phyloP scores from a whole-genome alignment of 768 basidiomycete species.

The Trametes sanguinea region DNA sequence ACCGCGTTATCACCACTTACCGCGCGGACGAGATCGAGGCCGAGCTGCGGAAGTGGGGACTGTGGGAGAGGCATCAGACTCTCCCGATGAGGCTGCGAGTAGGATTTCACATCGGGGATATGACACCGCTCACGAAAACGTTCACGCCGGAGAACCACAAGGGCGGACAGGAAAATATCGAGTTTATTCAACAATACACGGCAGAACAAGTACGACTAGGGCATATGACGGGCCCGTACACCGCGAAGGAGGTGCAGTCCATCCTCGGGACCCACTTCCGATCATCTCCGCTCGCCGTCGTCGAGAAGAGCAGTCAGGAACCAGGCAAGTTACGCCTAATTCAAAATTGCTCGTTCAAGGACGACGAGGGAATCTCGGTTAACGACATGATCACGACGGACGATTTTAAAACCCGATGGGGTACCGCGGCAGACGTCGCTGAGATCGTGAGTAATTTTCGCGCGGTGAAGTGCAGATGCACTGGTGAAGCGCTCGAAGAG shows the following conservation, averaged over 20 bases:
- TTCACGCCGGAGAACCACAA: slow-evolving; percentile 16
- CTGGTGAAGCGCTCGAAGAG: too few species aligned
- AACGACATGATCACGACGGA: slow-evolving; percentile 9
- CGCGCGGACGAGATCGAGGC: slow-evolving; percentile 1
- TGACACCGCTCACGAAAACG: background rate
- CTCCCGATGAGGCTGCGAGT: background rate
- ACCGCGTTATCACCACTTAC: slow-evolving; percentile 5
- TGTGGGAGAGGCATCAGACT: background rate
- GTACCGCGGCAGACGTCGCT: slow-evolving; percentile 7
- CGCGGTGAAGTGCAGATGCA: background rate
- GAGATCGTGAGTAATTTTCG: background rate
- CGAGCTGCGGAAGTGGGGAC: background rate
- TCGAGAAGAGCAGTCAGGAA: background rate
- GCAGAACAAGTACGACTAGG: slow-evolving; percentile 1
- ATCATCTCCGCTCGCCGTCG: slow-evolving; percentile 9
- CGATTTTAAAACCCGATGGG: slow-evolving; percentile 7
- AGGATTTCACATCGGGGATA: slow-evolving; percentile 13
- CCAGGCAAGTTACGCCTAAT: background rate
- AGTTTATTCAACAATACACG: slow-evolving; percentile 2
- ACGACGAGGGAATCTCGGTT: background rate
- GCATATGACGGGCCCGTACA: slow-evolving; percentile 14
- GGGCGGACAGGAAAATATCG: background rate
- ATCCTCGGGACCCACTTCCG: slow-evolving; percentile 5
- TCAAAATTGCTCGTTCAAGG: slow-evolving; percentile 12
- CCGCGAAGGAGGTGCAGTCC: background rate